Evolutionary conservation across 1,284 basidiomycete species (phyloP), one percentile per base, ranked within the genome.

Genomic region (Sporisorium scitamineum): DNA sequence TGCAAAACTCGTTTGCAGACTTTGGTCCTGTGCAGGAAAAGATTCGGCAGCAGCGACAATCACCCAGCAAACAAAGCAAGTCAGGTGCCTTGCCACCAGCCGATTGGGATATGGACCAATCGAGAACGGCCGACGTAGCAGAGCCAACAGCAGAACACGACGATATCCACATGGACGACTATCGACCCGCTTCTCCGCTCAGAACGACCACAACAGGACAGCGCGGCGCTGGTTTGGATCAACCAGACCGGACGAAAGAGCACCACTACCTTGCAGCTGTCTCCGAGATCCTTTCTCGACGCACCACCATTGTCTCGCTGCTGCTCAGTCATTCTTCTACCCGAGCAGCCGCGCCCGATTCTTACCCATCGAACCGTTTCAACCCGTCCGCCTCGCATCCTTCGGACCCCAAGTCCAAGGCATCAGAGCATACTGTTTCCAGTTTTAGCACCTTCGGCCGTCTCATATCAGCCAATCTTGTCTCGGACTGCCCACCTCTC

Each of bases 1-100:
- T 75, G 55, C 72, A 75, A 34, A 75, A 75, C 60, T 65, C 61
- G 8, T 75, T 75, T 42, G 72, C 72, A 16, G 72, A 70, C 55
- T 75, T 75, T 61, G 63, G 63, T 13, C 62, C 66, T 10, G 67
- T 70, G 16, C 62, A 75, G 41, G 67, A 65, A 10, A 75, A 75
- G 52, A 48, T 75, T 1, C 54, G 62, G 3, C 70, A 70, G 41
- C 59, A 66, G 14, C 54, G 55, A 52, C 45, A 41, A 42, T 72
- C 70, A 22, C 63, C 70, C 9, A n/a, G 44, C 18, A 64, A 67
- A 44, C 7, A 24, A 14, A 26, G 20, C 54, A 57, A 39, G 18
- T 6, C 24, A 4, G 24, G 26, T 3, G 29, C 50, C 3, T 39
- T 73, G 50, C 54, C 61, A 5, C 61, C 70, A 8, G 70, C 70